phyloP scores from a whole-genome alignment of 2,329 filamentous ascomycete species.

The Paraconiothyrium brasiliense region DNA sequence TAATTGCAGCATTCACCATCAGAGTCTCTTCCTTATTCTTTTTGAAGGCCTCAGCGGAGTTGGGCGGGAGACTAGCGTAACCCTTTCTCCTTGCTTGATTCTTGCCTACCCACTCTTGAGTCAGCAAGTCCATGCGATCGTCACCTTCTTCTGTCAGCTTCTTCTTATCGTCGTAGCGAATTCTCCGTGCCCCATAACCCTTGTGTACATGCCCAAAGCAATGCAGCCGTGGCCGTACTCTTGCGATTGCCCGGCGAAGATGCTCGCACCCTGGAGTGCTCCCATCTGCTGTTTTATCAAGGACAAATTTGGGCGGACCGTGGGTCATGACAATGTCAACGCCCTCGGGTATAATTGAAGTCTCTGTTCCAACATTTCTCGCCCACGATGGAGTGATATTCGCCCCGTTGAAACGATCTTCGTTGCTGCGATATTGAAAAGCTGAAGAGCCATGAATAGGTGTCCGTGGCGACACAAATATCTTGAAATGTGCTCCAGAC shows the following conservation, averaged over 20 bases:
- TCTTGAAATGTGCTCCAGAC: slow-evolving; percentile 58
- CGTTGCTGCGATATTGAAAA: slow-evolving; percentile 59
- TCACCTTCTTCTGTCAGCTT: slow-evolving; percentile 6
- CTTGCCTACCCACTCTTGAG: slow-evolving; percentile 33
- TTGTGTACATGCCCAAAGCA: slow-evolving; percentile 70
- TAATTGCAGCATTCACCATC: slow-evolving; percentile 65
- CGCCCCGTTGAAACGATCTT: slow-evolving; percentile 61
- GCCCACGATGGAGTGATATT: slow-evolving; percentile 29
- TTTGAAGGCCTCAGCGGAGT: slow-evolving; percentile 33
- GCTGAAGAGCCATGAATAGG: slow-evolving; percentile 64
- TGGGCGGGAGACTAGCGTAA: slow-evolving; percentile 36
- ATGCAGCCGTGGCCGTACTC: slow-evolving; percentile 60
- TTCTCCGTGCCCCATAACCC: slow-evolving; percentile 46
- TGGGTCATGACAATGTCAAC: slow-evolving; percentile 70
- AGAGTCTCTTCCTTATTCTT: slow-evolving; percentile 58
- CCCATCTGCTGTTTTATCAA: slow-evolving; percentile 54
- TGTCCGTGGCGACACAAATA: slow-evolving; percentile 63
- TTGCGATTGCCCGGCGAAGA: slow-evolving; percentile 59
- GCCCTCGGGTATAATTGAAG: slow-evolving; percentile 37
- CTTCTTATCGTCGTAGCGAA: slow-evolving; percentile 40
- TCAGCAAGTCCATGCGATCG: slow-evolving; percentile 23
- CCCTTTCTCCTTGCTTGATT: slow-evolving; percentile 34
- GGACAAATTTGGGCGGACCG: slow-evolving; percentile 62
- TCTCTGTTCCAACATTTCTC: slow-evolving; percentile 27
- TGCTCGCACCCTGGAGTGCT: slow-evolving; percentile 63